phyloP scores from a whole-genome alignment of 306 rosid species.

The Trichosanthes cucumerina region DNA sequence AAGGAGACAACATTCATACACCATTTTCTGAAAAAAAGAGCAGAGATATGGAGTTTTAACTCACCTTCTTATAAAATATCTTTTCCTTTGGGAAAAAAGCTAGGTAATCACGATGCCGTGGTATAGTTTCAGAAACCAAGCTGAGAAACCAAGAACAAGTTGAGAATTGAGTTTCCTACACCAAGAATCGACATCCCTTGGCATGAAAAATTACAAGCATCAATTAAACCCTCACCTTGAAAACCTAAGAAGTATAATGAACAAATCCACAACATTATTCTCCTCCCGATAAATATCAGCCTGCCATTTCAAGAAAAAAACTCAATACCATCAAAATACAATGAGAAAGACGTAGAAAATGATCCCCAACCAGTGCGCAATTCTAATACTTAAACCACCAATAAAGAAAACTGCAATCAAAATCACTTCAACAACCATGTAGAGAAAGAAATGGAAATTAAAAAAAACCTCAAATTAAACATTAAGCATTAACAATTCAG shows the following conservation, averaged over 20 bases:
- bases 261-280: constrained; percentile 78
- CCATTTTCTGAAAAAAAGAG: neutral
- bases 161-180: neutral
- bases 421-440: neutral
- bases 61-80: constrained; percentile 51
- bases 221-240: constrained; percentile 44
- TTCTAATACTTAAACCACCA: neutral
- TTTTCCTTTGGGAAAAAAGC: constrained; percentile 43
- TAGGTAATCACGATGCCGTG: constrained; percentile 75
- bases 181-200: neutral
- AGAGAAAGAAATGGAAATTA: neutral
- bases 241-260: constrained; percentile 81
- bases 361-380: neutral
- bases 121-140: constrained; percentile 95
- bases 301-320: constrained; percentile 27
- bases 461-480: neutral
- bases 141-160: constrained; percentile 24
- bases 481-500: neutral
- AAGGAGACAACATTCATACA: constrained; percentile 11
- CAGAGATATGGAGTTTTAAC: constrained; percentile 20
- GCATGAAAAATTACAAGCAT: neutral
- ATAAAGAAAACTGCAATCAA: neutral
- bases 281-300: constrained; percentile 74
- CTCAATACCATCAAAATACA: neutral
- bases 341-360: neutral